Evolutionary conservation across 176 grass and related monocot species (phyloP).

Genomic region (Ensete ventricosum): DNA sequence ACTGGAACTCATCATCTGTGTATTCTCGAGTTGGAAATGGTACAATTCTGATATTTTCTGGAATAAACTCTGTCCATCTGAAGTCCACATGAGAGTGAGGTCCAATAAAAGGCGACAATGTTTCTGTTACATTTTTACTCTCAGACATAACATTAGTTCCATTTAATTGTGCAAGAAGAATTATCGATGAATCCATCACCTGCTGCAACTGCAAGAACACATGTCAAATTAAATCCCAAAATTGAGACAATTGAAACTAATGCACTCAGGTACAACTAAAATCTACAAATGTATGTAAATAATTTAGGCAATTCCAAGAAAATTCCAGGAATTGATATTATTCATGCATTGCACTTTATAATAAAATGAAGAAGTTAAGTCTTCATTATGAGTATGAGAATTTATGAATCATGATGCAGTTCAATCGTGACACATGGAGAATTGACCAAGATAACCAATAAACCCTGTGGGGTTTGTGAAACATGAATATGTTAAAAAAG

Average conservation of each 20-base stretch:
- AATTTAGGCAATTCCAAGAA: background rate
- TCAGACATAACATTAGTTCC: constrained; percentile 19
- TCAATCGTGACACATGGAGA: background rate
- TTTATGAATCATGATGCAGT: background rate
- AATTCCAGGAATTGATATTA: no score
- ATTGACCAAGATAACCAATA: background rate
- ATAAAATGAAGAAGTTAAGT: background rate
- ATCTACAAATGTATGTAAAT: background rate
- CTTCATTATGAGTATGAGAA: background rate
- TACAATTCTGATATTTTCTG: constrained; percentile 31
- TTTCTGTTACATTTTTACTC: background rate
- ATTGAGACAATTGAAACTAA: background rate
- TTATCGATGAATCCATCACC: constrained; percentile 38
- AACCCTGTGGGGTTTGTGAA: background rate
- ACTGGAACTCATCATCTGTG: constrained; percentile 48
- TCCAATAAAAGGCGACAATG: background rate
- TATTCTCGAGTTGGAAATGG: constrained; percentile 49
- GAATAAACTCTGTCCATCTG: constrained; percentile 21
- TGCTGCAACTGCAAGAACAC: constrained; percentile 35
- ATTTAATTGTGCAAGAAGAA: constrained; percentile 31
- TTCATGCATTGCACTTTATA: no score
- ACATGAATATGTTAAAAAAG: background rate
- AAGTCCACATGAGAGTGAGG: constrained; percentile 5
- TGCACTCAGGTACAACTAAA: background rate
- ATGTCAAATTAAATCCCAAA: background rate